phyloP scores from a whole-genome alignment of 2,329 filamentous ascomycete genomes.

The Geosmithia putterillii region DNA sequence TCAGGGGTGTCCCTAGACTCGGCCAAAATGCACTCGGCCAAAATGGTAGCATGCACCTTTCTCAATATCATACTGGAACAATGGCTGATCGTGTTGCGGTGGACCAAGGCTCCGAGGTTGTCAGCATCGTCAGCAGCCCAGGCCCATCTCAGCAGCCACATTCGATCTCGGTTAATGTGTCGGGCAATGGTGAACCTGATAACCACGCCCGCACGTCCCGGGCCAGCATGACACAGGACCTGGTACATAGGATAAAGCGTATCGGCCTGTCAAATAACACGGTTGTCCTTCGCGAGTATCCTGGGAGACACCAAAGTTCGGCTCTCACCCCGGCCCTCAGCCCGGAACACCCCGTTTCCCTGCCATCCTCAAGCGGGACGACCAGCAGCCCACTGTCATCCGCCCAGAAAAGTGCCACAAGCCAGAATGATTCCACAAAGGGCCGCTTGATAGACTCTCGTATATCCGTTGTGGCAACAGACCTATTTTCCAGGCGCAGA shows the following conservation, averaged over 20 bases:
- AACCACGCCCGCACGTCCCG: conserved; percentile 3
- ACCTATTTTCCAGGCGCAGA: conserved; percentile 10
- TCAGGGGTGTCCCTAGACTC: conserved; percentile 18
- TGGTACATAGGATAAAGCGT: conserved; percentile 12
- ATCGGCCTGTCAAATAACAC: conserved; percentile 14
- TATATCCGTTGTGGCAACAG: conserved; percentile 10
- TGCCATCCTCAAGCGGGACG: conserved; percentile 8
- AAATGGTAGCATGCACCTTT: conserved; percentile 3
- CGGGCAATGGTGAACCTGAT: neutral
- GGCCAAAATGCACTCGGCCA: conserved; percentile 14
- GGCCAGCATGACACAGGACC: conserved; percentile 9
- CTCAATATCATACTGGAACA: neutral
- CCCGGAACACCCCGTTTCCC: too few relatives aligned
- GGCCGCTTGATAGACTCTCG: conserved; percentile 21
- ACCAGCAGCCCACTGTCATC: neutral
- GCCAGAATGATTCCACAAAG: conserved; percentile 14
- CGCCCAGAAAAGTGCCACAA: conserved; percentile 2
- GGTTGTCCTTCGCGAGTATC: conserved; percentile 11
- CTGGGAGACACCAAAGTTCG: conserved; percentile 11
- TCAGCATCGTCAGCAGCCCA: neutral
- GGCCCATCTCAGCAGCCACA: neutral
- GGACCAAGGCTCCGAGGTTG: neutral
- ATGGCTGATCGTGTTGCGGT: neutral
- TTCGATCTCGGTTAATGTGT: neutral
- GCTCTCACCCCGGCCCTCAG: conserved; percentile 11